Percentiles rank a stretch among this genome's conserved stretches.
These are phyloP conservation scores for Lentinula sp. DNA, from an alignment of 768 basidiomycete genomes.

Conservation along the genomic window DNA sequence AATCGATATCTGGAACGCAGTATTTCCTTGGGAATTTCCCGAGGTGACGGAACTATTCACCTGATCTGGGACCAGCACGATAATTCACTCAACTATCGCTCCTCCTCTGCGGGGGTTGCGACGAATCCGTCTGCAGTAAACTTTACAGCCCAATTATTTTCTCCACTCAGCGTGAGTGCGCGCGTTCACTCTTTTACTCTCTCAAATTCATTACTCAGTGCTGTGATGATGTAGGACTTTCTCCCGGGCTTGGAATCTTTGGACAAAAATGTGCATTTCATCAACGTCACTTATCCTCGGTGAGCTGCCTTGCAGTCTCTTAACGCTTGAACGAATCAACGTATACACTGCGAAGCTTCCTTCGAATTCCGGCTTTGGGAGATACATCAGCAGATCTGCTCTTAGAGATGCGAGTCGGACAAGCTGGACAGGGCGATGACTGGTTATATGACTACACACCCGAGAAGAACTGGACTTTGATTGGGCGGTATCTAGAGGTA, in stretches of 20 bases:
- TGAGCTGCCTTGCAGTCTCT: constrained; percentile 16
- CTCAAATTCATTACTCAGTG: neutral
- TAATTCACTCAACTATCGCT: constrained; percentile 25
- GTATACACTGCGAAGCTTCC: neutral
- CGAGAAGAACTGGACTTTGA: constrained; percentile 18
- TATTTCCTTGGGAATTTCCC: constrained; percentile 29
- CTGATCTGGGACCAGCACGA: constrained; percentile 31
- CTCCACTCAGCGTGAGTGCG: constrained; percentile 13
- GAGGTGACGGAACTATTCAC: constrained; percentile 28
- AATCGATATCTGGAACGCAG: constrained; percentile 11
- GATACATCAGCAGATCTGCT: constrained; percentile 20
- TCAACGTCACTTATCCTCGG: constrained; percentile 30
- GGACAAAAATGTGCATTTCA: constrained; percentile 23
- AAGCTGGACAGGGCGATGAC: constrained; percentile 30
- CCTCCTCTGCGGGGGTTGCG: constrained; percentile 22
- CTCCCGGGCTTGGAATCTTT: constrained; percentile 26
- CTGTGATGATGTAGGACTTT: constrained; percentile 16
- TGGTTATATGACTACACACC: constrained; percentile 29
- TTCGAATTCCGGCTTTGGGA: neutral
- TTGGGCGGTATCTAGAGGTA: constrained; percentile 29
- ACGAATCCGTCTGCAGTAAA: constrained; percentile 15
- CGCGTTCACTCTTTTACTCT: neutral
- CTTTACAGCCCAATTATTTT: constrained; percentile 23
- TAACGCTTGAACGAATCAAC: neutral
- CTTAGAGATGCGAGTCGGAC: constrained; percentile 27